Base-by-base conservation (phyloP, 2,329 filamentous ascomycete genomes). In the Cladosporium sp. region DNA sequence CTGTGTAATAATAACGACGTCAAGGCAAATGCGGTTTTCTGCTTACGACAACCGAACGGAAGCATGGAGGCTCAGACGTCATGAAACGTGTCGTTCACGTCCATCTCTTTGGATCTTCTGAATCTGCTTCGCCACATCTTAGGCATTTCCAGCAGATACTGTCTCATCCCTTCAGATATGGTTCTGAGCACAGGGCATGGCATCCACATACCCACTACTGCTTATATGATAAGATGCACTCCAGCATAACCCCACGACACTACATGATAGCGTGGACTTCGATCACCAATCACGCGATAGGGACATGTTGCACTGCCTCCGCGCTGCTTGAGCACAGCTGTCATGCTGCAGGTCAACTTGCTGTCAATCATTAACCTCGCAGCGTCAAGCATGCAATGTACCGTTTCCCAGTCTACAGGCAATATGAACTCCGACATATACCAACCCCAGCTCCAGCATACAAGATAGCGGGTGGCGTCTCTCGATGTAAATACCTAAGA, bases 241-340 rank as follows among this genome's bases (percentile, higher is more conserved):
- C 24, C 24, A 45, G 32, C 36, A 28, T 12, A 20, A 9, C 39
- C 28, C 51, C 39, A 28, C 39, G 20, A 54, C 48, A 34, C 37
- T 54, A 40, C 13, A 32, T 40, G 3, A 35, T 54, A 36, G 51
- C 25, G 51, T 20, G 7, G 6, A n/a, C 9, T 13, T 22, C 13
- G n/a, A 35, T 24, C 25, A 24, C 45, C 39, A 39, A 45, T 45
- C 28, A n/a, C n/a, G 28, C 39, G 51, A 54, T 45, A 54, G 45
- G 39, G 39, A 12, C 28, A 13, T 25, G 4, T 17, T 40, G 17
- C 37, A 40, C 12, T 12, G 28, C 28, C 28, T 32, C 4, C 28
- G 12, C 28, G 28, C 12, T 9, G 28, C 2, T 32, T 10, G 8
- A 32, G 28, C 28, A 32, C 12, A 9, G 4, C 28, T 32, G 28